Evolutionary conservation across 139 green algal genomes (phyloP).

Genomic region (Deuterostichococcus epilithicus): DNA sequence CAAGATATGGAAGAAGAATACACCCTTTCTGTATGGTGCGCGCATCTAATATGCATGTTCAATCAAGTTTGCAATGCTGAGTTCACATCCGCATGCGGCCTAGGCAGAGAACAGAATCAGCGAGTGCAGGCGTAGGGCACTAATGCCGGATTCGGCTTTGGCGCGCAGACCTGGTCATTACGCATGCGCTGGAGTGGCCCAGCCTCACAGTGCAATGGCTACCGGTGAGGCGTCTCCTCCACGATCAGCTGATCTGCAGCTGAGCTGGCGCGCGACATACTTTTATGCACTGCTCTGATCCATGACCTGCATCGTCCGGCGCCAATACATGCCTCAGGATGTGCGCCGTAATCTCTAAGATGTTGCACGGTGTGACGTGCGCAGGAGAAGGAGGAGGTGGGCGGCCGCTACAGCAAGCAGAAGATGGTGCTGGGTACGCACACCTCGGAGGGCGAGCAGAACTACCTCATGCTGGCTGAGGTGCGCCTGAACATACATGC

Average conservation of each 20-base stretch:
- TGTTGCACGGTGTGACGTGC: not conserved
- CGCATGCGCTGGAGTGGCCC: conserved; percentile 98
- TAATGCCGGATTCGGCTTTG: not conserved
- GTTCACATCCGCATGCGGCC: no score
- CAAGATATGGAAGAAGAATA: conserved; percentile 99
- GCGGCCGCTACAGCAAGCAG: conserved; percentile 79
- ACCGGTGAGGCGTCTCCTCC: conserved; percentile 55
- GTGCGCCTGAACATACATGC: conserved; percentile 35
- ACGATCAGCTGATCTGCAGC: not conserved
- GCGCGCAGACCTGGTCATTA: conserved; percentile 96
- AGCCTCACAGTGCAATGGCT: conserved; percentile 98
- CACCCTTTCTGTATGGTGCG: conserved; percentile 95
- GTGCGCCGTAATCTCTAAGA: not conserved
- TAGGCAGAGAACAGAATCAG: not conserved
- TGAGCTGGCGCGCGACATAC: not conserved
- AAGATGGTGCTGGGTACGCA: conserved; percentile 96
- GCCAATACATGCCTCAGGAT: no score
- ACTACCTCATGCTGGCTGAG: conserved; percentile 97
- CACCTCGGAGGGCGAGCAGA: conserved; percentile 96
- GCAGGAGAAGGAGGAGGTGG: conserved; percentile 13
- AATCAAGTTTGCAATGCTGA: no score
- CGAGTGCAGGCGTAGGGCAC: not conserved
- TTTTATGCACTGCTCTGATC: not conserved
- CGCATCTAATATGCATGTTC: no score
- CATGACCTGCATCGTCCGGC: not conserved